A percentile compares a stretch with the other conserved stretches of the same genome.
These are phyloP conservation scores for Myxozyma kluyveri DNA, from an alignment of 805 yeast genomes.

Conservation along the genomic window DNA sequence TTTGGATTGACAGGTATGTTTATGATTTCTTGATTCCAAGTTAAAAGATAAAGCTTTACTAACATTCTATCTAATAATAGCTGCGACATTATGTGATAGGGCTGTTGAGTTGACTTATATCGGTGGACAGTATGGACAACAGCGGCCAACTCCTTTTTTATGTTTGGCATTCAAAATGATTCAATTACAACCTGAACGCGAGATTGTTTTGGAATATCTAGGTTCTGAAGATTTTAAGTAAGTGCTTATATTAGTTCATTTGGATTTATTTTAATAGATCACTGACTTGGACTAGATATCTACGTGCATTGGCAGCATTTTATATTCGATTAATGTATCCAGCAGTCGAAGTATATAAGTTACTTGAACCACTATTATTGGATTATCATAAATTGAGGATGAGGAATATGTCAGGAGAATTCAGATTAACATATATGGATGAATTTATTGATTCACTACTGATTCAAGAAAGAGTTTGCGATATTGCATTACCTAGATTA, in stretches of 20 bases:
- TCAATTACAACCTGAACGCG: conserved; percentile 67
- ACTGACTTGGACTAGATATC: conserved; percentile 37
- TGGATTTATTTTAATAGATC: not conserved
- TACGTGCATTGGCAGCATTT: conserved; percentile 66
- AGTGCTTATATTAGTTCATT: not conserved
- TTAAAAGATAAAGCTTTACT: too few relatives aligned
- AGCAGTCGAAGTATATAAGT: conserved; percentile 47
- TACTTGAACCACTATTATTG: conserved; percentile 53
- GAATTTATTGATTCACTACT: conserved; percentile 67
- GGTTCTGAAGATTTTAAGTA: conserved; percentile 69
- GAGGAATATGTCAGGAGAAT: conserved; percentile 39
- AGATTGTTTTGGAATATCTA: conserved; percentile 54
- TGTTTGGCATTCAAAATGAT: conserved; percentile 73
- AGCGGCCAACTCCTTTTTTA: conserved; percentile 68
- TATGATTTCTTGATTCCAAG: too few relatives aligned
- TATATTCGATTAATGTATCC: conserved; percentile 51
- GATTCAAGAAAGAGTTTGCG: conserved; percentile 60
- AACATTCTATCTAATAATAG: conserved; percentile 32
- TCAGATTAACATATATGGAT: conserved; percentile 59
- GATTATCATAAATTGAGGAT: conserved; percentile 71
- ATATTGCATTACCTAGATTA: conserved; percentile 68
- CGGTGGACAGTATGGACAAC: conserved; percentile 57
- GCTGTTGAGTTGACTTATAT: conserved; percentile 47
- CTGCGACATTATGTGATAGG: conserved; percentile 51
- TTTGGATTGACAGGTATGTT: conserved; percentile 44